Evolutionary conservation across 768 basidiomycete species (phyloP).

Genomic region (Hydnum rufescens): DNA sequence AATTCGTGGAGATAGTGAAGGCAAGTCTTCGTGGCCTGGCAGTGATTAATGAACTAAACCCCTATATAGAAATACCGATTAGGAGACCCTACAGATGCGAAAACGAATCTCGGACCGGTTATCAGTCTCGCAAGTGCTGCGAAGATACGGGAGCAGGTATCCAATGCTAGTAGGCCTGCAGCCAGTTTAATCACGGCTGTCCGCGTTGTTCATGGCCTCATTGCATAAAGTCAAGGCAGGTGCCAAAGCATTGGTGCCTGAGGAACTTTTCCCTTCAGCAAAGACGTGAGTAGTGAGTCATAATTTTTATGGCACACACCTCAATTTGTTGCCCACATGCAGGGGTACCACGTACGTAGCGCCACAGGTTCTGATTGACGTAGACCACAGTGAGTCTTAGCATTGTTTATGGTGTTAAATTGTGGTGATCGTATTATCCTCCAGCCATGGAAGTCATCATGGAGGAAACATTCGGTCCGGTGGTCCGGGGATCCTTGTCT

Average conservation of each 20-base stretch:
- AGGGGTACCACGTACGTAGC: conserved; percentile 76
- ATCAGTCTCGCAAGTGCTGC: conserved; percentile 73
- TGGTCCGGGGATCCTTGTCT: too few relatives aligned
- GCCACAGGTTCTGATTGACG: conserved; percentile 78
- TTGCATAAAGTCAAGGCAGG: conserved; percentile 70
- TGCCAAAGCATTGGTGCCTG: conserved; percentile 55
- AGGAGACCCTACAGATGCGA: conserved; percentile 58
- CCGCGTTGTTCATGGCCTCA: too few relatives aligned
- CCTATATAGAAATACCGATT: conserved; percentile 50
- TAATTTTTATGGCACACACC: too few relatives aligned
- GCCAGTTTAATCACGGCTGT: too few relatives aligned
- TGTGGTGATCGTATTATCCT: background rate
- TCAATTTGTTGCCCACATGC: conserved; percentile 3
- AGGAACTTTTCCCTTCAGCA: conserved; percentile 44
- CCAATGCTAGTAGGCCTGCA: too few relatives aligned
- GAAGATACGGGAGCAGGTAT: conserved; percentile 68
- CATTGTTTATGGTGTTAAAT: background rate
- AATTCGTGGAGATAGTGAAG: conserved; percentile 56
- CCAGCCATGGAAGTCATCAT: conserved; percentile 86
- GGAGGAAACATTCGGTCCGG: conserved; percentile 87
- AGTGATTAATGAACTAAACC: background rate
- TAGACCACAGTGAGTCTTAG: conserved; percentile 61
- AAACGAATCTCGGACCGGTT: conserved; percentile 80
- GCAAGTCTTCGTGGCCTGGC: conserved; percentile 19
- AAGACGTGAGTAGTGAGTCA: conserved; percentile 32